Evolutionary conservation across 2,329 filamentous ascomycete genomes (phyloP).

Genomic region (Fusarium coicis): DNA sequence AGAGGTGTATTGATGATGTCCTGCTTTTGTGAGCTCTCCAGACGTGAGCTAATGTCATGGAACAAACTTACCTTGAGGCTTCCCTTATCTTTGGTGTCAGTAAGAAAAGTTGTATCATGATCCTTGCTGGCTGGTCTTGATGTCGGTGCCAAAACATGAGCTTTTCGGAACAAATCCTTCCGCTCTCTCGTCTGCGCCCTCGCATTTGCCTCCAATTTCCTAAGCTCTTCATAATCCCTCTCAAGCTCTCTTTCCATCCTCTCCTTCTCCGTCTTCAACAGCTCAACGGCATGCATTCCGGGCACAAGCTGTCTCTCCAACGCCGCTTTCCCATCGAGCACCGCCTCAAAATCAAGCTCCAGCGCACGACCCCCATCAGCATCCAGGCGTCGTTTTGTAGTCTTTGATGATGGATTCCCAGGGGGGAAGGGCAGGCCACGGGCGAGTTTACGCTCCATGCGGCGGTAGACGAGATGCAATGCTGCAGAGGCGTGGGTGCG

Average conservation of each 20-base stretch:
- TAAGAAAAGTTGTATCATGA: constrained; percentile 24
- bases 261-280: constrained; percentile 68
- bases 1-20: constrained; percentile 57
- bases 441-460: constrained; percentile 67
- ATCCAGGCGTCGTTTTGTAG: constrained; percentile 28
- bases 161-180: constrained; percentile 60
- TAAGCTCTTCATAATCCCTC: constrained; percentile 63
- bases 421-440: constrained; percentile 75
- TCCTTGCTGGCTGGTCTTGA: constrained; percentile 11
- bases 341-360: constrained; percentile 74
- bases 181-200: constrained; percentile 63
- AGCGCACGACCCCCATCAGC: constrained; percentile 60
- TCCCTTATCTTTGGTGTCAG: background rate
- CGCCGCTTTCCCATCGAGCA: constrained; percentile 66
- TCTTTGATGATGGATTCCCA: constrained; percentile 47
- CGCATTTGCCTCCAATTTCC: constrained; percentile 65
- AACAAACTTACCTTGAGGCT: constrained; percentile 40
- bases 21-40: constrained; percentile 36
- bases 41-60: background rate
- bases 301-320: constrained; percentile 71
- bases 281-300: constrained; percentile 68
- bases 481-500: constrained; percentile 65
- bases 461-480: constrained; percentile 64
- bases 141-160: constrained; percentile 61
- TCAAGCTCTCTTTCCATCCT: constrained; percentile 67